phyloP scores from a whole-genome alignment of 2,329 filamentous ascomycete genomes.

The Colletotrichum neosansevieriae region DNA sequence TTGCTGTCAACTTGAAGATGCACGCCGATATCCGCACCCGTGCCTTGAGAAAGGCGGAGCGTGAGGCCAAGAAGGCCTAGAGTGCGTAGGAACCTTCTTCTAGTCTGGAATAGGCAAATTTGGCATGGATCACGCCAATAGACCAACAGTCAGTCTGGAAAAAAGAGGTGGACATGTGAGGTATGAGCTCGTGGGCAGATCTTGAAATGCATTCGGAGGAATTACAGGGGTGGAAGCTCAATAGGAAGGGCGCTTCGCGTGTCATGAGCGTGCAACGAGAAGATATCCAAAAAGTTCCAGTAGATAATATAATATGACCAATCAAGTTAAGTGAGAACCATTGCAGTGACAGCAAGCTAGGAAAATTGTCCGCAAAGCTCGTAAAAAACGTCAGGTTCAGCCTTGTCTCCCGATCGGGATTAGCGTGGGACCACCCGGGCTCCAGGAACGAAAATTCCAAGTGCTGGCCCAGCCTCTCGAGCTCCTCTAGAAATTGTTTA shows the following conservation, averaged over 20 bases:
- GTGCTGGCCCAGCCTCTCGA: slow-evolving; percentile 49
- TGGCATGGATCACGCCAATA: background rate
- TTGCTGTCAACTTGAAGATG: slow-evolving; percentile 72
- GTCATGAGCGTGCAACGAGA: too few relatives aligned
- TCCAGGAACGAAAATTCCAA: slow-evolving; percentile 53
- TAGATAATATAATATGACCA: too few relatives aligned
- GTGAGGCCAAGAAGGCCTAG: slow-evolving; percentile 77
- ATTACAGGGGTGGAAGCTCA: too few relatives aligned
- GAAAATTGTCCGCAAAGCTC: background rate
- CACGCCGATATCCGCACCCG: slow-evolving; percentile 85
- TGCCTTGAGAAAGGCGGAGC: slow-evolving; percentile 85
- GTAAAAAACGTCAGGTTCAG: slow-evolving; percentile 43
- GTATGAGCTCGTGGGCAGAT: background rate
- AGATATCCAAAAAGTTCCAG: too few relatives aligned
- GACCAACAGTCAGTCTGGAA: background rate
- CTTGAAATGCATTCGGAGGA: background rate
- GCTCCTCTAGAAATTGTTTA: slow-evolving; percentile 49
- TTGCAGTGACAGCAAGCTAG: background rate
- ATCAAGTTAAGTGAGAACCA: too few relatives aligned
- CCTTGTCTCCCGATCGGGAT: slow-evolving; percentile 50
- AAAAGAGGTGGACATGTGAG: background rate
- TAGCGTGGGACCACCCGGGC: slow-evolving; percentile 47
- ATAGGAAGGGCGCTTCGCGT: too few relatives aligned
- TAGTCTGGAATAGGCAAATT: too few relatives aligned
- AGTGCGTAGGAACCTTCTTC: too few relatives aligned